Evolutionary conservation across 192 early-diverging fungal species (phyloP), one percentile per base, ranked within the genome.

Genomic region (Geranomyces variabilis): DNA sequence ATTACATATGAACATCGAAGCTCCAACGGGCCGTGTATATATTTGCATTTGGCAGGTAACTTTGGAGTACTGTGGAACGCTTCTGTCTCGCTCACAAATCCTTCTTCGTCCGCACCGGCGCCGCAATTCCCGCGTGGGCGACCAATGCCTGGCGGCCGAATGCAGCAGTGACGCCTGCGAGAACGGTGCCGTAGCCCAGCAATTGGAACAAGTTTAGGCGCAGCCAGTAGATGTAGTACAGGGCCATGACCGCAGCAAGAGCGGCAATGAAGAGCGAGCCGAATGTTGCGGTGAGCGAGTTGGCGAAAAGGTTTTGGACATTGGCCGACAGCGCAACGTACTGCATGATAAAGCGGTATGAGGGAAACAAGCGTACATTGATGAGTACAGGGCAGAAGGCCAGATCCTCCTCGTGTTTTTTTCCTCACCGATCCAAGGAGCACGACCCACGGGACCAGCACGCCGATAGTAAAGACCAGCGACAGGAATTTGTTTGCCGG

Each of bases 121-220:
- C 31, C 58, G 15, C 28, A 19, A 60, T 19, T 17, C 58, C 55
- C 1, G 81, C 79, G n/a, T 74, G 64, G 14, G 73, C 61, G 9
- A 83, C 69, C 34, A 83, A 63, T 21, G 82, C 82, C 45, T 79
- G 77, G 26, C 80, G 57, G 8, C 82, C 82, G 13, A 83, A 33
- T 0, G 76, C 59, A 15, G 65, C 71, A 15, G 79, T 79, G 0
- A 75, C 63, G n/a, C 57, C 12, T 66, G 67, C 66, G n/a, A 79
- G 28, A 6, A 73, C 51, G 61, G 63, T 58, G 13, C 82, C 82
- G 53, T 79, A 83, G 14, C 77, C 79, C 53, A 83, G 64, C 44
- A 83, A 58, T 61, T 83, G 80, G 78, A 83, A 83, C 67, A 83
- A 43, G 66, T 81, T 83, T 47, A 81, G 46, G 28, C 64, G 30